Percentiles rank a stretch among this genome's conserved stretches.
phyloP scores from a whole-genome alignment of 2,329 filamentous ascomycete genomes.

The Stagonosporopsis cucurbitacearum region DNA sequence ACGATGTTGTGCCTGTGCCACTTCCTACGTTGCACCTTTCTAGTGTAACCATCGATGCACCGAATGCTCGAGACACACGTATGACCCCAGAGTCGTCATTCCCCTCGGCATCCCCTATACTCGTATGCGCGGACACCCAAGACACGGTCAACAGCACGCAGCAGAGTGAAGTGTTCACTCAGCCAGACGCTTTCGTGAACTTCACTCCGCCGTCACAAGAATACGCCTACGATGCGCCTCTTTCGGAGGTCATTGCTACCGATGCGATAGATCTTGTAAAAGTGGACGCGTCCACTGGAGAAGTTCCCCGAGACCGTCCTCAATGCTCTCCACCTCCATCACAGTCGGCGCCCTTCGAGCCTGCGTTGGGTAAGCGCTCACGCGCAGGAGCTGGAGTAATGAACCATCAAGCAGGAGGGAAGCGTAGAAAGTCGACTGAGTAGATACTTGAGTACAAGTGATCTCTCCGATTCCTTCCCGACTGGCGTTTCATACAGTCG shows the following conservation, averaged over 20 bases:
- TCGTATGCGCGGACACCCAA: background rate
- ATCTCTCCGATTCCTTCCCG: no score
- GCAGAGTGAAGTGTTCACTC: constrained; percentile 8
- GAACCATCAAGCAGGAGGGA: no score
- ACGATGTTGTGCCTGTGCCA: background rate
- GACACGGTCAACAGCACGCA: constrained; percentile 2
- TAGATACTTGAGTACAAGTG: no score
- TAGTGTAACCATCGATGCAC: background rate
- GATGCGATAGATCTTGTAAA: background rate
- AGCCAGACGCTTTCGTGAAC: background rate
- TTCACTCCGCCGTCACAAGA: constrained; percentile 5
- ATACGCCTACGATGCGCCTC: background rate
- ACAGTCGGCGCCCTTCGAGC: no score
- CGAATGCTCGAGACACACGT: background rate
- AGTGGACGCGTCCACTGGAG: background rate
- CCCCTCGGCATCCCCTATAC: background rate
- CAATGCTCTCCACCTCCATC: no score
- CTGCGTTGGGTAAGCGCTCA: no score
- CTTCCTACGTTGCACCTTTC: background rate
- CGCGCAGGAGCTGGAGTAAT: no score
- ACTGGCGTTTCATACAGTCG: no score
- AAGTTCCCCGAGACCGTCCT: no score
- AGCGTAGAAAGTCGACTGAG: no score
- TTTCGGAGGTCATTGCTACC: background rate
- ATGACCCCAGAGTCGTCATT: background rate